These are phyloP conservation scores for Leucosporidium yakuticum DNA, from an alignment of 768 basidiomycete species.

Conservation along the genomic window DNA sequence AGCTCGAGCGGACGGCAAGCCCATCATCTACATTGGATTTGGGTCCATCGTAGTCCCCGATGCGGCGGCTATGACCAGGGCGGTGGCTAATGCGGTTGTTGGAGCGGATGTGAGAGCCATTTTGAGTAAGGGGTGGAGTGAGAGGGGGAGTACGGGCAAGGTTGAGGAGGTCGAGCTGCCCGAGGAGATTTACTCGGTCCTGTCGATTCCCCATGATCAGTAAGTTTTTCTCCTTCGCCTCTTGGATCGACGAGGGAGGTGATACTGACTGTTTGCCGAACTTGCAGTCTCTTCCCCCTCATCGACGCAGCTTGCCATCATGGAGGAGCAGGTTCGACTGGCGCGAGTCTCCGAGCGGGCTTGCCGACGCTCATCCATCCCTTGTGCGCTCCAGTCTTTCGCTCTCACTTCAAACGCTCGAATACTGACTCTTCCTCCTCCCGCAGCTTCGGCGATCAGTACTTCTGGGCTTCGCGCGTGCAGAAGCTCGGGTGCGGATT, in stretches of 20 bases:
- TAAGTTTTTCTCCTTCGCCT: not conserved
- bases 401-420: not conserved
- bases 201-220: slow-evolving; percentile 47
- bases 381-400: slow-evolving; percentile 55
- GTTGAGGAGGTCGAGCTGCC: slow-evolving; percentile 60
- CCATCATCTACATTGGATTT: slow-evolving; percentile 93
- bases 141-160: slow-evolving; percentile 67
- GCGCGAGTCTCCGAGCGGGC: slow-evolving; percentile 54
- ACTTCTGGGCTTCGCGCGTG: slow-evolving; percentile 93
- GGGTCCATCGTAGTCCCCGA: slow-evolving; percentile 97
- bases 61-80: slow-evolving; percentile 81
- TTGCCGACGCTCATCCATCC: slow-evolving; percentile 91
- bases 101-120: slow-evolving; percentile 82
- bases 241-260: no score
- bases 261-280: not conserved
- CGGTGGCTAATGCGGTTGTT: slow-evolving; percentile 77
- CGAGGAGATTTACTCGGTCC: slow-evolving; percentile 71
- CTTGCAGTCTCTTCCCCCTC: slow-evolving; percentile 62
- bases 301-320: slow-evolving; percentile 97
- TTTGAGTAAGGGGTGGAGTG: slow-evolving; percentile 96
- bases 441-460: slow-evolving; percentile 60
- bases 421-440: not conserved
- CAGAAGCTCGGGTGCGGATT: slow-evolving; percentile 87
- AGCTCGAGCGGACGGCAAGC: slow-evolving; percentile 68
- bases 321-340: slow-evolving; percentile 75